Evolutionary conservation across 2,329 filamentous ascomycete genomes (phyloP), one percentile per base, ranked within the genome.

Genomic region (Colletotrichum lini): DNA sequence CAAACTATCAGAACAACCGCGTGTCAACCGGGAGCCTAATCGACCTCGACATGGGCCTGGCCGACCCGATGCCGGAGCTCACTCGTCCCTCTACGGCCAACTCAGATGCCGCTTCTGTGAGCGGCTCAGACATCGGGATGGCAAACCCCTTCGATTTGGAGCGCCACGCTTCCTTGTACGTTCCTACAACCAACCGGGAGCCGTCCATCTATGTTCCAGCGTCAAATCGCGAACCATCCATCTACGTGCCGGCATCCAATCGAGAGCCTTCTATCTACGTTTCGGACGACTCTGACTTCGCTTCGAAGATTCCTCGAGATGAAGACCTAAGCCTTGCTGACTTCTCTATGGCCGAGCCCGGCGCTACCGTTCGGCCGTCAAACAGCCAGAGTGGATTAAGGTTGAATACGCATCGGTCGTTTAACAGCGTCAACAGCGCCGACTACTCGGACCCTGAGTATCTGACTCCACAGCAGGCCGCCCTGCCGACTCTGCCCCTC

Each of bases 101-200:
- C 77, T 91, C 89, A 1, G 88, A 90, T 71, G 86, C 84, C 15
- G 85, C 78, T 2, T 90, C 88, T 0, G 81, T 90, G 13, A 84
- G 85, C 9, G 89, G 89, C 61, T 89, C 89, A 0, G 87, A 90
- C 67, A 78, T 87, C 42, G 85, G 87, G 35, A 83, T 85, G 15
- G 84, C 83, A 2, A 89, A 89, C 74, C 89, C 90, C 0, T 92
- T 92, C 68, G 88, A 91, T 65, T 82, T 92, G 4, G 90, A 92
- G 77, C 86, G 87, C n/a, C 89, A 91, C 74, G 83, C 88, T 1
- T 90, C 89, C 1, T 80, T 90, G 1, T 89, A 90, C 72, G 82
- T 81, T 15, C 79, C 82, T 5, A 76, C 79, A 4, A 78, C 80
- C 0, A 83, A 81, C 60, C 83, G 88, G 45, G 88, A 90, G 73